Conservation (phyloP, 176 grass and related monocot genomes). For the Secale cereale region DNA sequence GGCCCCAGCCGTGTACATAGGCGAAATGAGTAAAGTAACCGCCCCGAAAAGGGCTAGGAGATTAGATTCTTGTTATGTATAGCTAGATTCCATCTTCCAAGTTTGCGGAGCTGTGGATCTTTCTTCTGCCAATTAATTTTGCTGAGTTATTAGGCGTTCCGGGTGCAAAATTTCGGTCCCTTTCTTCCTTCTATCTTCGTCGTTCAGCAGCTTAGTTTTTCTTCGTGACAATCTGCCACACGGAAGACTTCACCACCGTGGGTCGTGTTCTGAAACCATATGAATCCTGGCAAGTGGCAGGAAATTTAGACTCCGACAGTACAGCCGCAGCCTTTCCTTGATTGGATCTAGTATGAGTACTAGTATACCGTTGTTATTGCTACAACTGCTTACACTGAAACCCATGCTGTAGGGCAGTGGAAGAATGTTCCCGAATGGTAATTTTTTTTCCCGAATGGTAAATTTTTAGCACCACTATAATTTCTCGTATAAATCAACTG, state of each 20-base stretch:
- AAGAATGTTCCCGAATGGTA: background rate
- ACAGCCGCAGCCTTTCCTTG: slow-evolving; percentile 1
- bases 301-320: background rate
- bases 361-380: background rate
- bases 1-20: slow-evolving; percentile 39
- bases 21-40: slow-evolving; percentile 37
- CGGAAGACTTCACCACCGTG: too few relatives aligned
- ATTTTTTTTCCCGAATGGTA: too few relatives aligned
- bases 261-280: background rate
- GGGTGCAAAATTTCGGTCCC: background rate
- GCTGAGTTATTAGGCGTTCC: slow-evolving; percentile 2
- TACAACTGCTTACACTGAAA: background rate
- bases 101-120: slow-evolving; percentile 41
- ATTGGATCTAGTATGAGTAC: background rate
- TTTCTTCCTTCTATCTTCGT: background rate
- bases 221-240: too few relatives aligned
- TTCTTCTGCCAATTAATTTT: slow-evolving; percentile 30
- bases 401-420: background rate
- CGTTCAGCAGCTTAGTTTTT: background rate
- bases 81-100: slow-evolving; percentile 42
- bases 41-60: slow-evolving; percentile 7
- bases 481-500: background rate
- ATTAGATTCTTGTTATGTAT: slow-evolving; percentile 40
- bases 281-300: background rate
- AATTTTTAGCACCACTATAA: too few relatives aligned